These are phyloP conservation scores for Trichoderma oligosporum DNA, from an alignment of 2,329 filamentous ascomycete genomes.

Conservation along the genomic window DNA sequence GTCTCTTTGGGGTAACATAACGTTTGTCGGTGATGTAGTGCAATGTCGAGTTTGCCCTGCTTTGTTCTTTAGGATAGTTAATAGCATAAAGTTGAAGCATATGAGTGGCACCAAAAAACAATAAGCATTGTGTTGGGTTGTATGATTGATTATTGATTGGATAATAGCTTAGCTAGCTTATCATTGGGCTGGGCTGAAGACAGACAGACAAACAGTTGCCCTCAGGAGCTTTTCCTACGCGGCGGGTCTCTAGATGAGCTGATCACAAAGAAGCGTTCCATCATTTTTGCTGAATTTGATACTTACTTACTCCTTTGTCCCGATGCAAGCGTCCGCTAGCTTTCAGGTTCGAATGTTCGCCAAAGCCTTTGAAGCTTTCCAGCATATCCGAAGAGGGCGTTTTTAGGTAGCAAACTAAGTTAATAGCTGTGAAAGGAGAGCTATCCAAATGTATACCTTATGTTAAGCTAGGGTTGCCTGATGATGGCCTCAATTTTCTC, in stretches of 20 bases:
- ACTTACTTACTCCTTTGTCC: too few species aligned
- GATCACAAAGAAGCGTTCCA: background rate
- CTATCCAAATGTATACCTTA: too few species aligned
- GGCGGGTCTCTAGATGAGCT: background rate
- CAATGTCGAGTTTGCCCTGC: background rate
- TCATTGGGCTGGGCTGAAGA: background rate
- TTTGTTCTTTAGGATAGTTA: background rate
- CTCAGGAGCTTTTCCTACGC: background rate
- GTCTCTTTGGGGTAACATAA: background rate
- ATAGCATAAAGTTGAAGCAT: too few species aligned
- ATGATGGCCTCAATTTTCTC: background rate
- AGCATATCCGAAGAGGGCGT: background rate
- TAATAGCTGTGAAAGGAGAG: background rate
- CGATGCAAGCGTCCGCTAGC: too few species aligned
- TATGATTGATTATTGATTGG: too few species aligned
- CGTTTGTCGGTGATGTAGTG: constrained; percentile 1
- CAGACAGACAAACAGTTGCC: too few species aligned
- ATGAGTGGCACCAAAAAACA: too few species aligned
- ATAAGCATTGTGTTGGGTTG: too few species aligned
- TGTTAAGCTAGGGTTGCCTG: too few species aligned
- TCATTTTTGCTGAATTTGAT: too few species aligned
- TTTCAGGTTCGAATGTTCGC: too few species aligned
- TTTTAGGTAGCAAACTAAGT: background rate
- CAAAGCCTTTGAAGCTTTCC: background rate
- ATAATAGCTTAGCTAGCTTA: too few species aligned